phyloP scores from a whole-genome alignment of 208 protist genomes.

The Porcisia hertigi region DNA sequence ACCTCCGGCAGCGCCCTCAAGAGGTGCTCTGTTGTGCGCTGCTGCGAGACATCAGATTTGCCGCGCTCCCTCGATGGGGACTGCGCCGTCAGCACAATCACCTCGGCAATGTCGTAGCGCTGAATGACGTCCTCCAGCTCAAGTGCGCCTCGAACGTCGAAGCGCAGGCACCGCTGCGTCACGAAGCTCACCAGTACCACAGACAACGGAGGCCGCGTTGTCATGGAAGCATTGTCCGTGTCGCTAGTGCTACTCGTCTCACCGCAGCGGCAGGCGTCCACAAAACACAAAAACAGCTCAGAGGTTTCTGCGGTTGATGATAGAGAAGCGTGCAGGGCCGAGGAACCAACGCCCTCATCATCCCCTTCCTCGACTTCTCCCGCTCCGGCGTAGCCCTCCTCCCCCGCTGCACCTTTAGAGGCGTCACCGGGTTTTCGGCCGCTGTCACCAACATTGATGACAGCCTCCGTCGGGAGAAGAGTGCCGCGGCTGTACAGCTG shows the following conservation, averaged over 20 bases:
- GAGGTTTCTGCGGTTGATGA: slow-evolving; percentile 35
- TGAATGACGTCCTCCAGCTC: slow-evolving; percentile 75
- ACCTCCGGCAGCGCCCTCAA: slow-evolving; percentile 42
- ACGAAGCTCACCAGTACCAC: slow-evolving; percentile 79
- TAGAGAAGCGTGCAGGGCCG: neutral
- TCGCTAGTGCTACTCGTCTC: neutral
- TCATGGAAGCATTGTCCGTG: neutral
- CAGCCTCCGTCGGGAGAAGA: slow-evolving; percentile 72
- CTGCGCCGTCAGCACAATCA: slow-evolving; percentile 44
- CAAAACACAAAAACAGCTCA: slow-evolving; percentile 75
- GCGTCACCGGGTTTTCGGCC: neutral
- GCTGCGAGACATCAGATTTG: neutral
- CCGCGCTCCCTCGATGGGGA: neutral
- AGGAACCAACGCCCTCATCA: slow-evolving; percentile 8
- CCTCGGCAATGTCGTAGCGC: slow-evolving; percentile 75
- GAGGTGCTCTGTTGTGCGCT: neutral
- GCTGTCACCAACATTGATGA: slow-evolving; percentile 38
- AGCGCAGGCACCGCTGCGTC: slow-evolving; percentile 41
- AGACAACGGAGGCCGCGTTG: slow-evolving; percentile 19
- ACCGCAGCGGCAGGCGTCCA: slow-evolving; percentile 2
- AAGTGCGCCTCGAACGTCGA: slow-evolving; percentile 35
- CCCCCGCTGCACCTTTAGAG: neutral
- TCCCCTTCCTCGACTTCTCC: slow-evolving; percentile 27
- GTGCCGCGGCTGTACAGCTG: slow-evolving; percentile 83
- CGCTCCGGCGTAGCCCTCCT: slow-evolving; percentile 10